These are phyloP conservation scores for Capsicum rhomboideum DNA, from an alignment of 257 asterid genomes.

Conservation along the genomic window DNA sequence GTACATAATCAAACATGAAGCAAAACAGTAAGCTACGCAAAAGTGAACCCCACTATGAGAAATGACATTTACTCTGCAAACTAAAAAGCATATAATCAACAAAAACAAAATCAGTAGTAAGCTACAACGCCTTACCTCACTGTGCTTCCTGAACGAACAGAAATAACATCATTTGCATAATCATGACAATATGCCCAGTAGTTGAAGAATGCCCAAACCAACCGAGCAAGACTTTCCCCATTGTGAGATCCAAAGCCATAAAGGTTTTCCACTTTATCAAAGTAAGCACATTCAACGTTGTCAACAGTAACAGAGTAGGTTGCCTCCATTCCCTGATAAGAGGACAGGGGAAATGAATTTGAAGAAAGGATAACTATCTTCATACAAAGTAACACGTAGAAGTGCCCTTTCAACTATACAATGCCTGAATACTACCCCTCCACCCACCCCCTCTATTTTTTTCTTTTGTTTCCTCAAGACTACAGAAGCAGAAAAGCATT, in stretches of 20 bases:
- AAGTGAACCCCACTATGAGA: neutral
- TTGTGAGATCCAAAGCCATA: constrained; percentile 54
- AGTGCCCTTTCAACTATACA: neutral
- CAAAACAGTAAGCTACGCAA: neutral
- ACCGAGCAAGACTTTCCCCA: constrained; percentile 49
- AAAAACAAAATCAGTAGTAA: neutral
- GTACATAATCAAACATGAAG: neutral
- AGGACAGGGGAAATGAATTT: neutral
- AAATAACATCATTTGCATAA: constrained; percentile 76
- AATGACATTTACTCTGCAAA: neutral
- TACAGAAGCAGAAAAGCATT: neutral
- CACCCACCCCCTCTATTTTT: neutral
- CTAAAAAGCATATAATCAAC: neutral
- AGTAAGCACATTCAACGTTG: constrained; percentile 60
- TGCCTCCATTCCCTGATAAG: constrained; percentile 52
- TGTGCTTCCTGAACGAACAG: constrained; percentile 68
- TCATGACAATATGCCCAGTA: constrained; percentile 96
- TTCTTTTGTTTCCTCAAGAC: neutral
- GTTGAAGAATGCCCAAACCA: constrained; percentile 82
- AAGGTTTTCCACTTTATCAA: constrained; percentile 76
- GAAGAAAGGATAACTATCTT: neutral
- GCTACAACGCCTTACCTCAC: constrained; percentile 45
- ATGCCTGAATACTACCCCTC: neutral
- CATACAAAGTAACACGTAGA: neutral
- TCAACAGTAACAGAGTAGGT: constrained; percentile 59